These are phyloP conservation scores for Tanacetum coccineum DNA, from an alignment of 129 eudicot species.

Conservation along the genomic window DNA sequence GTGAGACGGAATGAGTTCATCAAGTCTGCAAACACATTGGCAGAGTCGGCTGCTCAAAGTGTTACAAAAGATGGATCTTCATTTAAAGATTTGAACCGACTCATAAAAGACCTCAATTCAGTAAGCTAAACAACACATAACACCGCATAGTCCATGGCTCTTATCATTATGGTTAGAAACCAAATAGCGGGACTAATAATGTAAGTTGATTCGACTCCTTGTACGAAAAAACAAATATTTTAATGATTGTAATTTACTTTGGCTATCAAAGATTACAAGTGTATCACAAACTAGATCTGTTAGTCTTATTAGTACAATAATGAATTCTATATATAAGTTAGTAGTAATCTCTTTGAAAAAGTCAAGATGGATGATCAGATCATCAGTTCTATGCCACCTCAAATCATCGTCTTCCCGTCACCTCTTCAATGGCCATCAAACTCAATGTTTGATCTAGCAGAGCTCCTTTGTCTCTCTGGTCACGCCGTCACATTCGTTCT, in stretches of 20 bases:
- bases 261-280: background rate
- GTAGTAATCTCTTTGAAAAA: background rate
- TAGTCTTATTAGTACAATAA: background rate
- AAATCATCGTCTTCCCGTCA: conserved; percentile 27
- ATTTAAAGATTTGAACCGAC: conserved; percentile 30
- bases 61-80: conserved; percentile 49
- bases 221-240: background rate
- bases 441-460: conserved; percentile 32
- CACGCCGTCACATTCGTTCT: conserved; percentile 12
- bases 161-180: background rate
- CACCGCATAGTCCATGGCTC: background rate
- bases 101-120: conserved; percentile 38
- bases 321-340: background rate
- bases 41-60: conserved; percentile 18
- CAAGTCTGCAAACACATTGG: conserved; percentile 10
- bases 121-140: background rate
- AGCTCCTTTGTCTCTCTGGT: conserved; percentile 25
- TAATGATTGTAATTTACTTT: background rate
- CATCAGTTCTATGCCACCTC: conserved; percentile 8
- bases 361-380: conserved; percentile 12
- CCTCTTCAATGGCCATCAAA: conserved; percentile 23
- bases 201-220: background rate
- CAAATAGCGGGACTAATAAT: background rate
- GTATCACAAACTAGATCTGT: background rate
- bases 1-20: conserved; percentile 24